A percentile compares a stretch with the other conserved stretches of the same genome.
Evolutionary conservation across 2,329 filamentous ascomycete species (phyloP).

Genomic region (Sclerotinia minor): DNA sequence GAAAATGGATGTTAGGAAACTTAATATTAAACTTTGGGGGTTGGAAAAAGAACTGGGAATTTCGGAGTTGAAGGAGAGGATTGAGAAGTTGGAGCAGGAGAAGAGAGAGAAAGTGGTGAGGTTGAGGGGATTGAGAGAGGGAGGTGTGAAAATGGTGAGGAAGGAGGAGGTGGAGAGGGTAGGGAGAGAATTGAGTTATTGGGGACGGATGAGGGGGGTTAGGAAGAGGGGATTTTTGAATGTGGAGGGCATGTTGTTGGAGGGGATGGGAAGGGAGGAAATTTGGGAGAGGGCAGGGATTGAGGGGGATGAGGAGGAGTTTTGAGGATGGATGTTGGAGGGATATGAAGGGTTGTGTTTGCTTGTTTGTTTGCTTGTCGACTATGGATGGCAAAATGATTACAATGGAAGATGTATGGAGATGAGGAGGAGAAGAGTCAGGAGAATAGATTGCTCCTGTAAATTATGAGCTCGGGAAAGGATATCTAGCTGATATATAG

Average conservation of each 20-base stretch:
- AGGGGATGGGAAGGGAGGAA: conserved; percentile 49
- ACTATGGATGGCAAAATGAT: too few species aligned
- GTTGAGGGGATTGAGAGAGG: conserved; percentile 45
- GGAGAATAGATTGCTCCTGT: too few species aligned
- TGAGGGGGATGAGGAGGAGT: conserved; percentile 31
- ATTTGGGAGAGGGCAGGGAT: conserved; percentile 47
- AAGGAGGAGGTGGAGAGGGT: conserved; percentile 50
- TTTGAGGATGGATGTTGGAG: neutral
- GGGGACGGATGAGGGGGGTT: conserved; percentile 42
- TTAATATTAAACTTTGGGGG: conserved; percentile 43
- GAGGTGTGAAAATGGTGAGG: conserved; percentile 46
- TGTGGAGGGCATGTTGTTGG: conserved; percentile 47
- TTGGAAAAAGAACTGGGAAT: conserved; percentile 50
- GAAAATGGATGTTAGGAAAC: conserved; percentile 9
- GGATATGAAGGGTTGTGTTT: neutral
- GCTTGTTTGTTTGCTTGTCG: neutral
- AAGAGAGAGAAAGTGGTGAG: conserved; percentile 42
- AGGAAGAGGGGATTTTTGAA: conserved; percentile 40
- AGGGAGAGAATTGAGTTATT: conserved; percentile 49
- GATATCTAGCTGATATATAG: too few species aligned
- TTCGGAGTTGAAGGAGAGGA: conserved; percentile 46
- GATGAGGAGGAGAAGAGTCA: too few species aligned
- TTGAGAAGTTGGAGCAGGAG: conserved; percentile 46
- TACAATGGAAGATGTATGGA: too few species aligned
- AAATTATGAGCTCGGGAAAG: too few species aligned